Evolutionary conservation across 2,329 filamentous ascomycete genomes (phyloP).

Genomic region (Arthrobotrys pseudoclavata): DNA sequence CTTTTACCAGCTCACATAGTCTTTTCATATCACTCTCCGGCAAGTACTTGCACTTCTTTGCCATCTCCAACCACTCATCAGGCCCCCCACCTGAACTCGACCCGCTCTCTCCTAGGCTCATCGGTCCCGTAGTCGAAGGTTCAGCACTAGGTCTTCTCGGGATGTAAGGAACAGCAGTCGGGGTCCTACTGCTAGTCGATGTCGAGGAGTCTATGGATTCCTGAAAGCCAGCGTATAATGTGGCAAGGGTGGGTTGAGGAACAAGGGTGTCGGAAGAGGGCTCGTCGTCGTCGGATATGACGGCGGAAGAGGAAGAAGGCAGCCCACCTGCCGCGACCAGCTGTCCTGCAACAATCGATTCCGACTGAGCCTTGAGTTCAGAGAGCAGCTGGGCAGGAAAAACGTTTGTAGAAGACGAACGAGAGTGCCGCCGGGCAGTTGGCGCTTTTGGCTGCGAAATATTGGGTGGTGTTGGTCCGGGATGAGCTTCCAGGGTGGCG

Average conservation of each 20-base stretch:
- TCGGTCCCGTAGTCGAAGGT: constrained; percentile 63
- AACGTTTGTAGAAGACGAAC: constrained; percentile 59
- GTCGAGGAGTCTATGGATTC: constrained; percentile 51
- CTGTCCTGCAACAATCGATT: constrained; percentile 50
- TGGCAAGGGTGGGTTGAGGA: constrained; percentile 38
- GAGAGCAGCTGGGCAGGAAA: constrained; percentile 53
- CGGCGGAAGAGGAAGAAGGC: constrained; percentile 42
- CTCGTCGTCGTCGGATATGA: constrained; percentile 53
- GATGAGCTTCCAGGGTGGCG: constrained; percentile 57
- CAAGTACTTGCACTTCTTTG: constrained; percentile 96
- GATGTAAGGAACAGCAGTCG: constrained; percentile 47
- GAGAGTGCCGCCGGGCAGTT: constrained; percentile 58
- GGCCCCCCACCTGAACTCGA: constrained; percentile 87
- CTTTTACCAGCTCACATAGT: constrained; percentile 98
- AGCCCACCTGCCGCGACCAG: constrained; percentile 34
- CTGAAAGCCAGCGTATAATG: constrained; percentile 54
- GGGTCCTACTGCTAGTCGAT: constrained; percentile 53
- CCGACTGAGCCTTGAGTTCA: constrained; percentile 55
- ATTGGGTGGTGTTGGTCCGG: constrained; percentile 53
- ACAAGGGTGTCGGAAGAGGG: constrained; percentile 19
- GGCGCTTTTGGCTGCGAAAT: constrained; percentile 59
- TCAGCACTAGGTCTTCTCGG: constrained; percentile 58
- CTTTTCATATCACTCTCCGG: constrained; percentile 98
- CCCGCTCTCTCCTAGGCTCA: constrained; percentile 73
- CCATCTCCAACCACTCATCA: constrained; percentile 96